Conservation (phyloP, 495 filamentous ascomycete species). For the Aspergillus panamensis region DNA sequence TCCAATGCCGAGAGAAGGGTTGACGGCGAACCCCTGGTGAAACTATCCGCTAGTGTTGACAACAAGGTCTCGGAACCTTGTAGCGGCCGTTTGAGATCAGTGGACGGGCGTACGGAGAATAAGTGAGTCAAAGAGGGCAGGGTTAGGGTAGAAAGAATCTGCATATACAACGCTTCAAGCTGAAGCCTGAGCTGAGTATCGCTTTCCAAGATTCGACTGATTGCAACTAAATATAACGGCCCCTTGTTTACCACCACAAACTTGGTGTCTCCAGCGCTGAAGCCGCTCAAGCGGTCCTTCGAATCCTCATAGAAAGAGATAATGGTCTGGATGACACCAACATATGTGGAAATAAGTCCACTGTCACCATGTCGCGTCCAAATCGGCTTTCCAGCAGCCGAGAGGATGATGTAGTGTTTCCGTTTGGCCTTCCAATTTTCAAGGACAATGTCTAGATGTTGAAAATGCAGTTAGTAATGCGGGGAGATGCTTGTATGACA, state of each 20-base stretch:
- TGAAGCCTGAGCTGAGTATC: constrained; percentile 81
- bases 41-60: constrained; percentile 87
- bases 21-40: constrained; percentile 87
- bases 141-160: constrained; percentile 92
- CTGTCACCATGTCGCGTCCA: constrained; percentile 93
- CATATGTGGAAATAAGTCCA: constrained; percentile 81
- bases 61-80: constrained; percentile 90
- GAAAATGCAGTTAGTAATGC: constrained; percentile 10
- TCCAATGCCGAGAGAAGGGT: constrained; percentile 86
- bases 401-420: constrained; percentile 96
- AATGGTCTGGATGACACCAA: constrained; percentile 95
- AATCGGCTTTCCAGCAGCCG: constrained; percentile 96
- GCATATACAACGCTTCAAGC: constrained; percentile 94
- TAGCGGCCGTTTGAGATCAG: constrained; percentile 86
- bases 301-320: constrained; percentile 91
- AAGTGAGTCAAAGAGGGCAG: constrained; percentile 83
- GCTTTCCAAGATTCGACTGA: constrained; percentile 87
- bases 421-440: constrained; percentile 77
- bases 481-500: background rate
- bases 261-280: constrained; percentile 75
- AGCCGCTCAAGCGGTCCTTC: constrained; percentile 70
- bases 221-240: constrained; percentile 87
- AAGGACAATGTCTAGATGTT: constrained; percentile 56
- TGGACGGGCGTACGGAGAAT: constrained; percentile 86
- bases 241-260: constrained; percentile 83